These are phyloP conservation scores for Alternaria solani DNA, from an alignment of 2,329 filamentous ascomycete species.

Conservation along the genomic window DNA sequence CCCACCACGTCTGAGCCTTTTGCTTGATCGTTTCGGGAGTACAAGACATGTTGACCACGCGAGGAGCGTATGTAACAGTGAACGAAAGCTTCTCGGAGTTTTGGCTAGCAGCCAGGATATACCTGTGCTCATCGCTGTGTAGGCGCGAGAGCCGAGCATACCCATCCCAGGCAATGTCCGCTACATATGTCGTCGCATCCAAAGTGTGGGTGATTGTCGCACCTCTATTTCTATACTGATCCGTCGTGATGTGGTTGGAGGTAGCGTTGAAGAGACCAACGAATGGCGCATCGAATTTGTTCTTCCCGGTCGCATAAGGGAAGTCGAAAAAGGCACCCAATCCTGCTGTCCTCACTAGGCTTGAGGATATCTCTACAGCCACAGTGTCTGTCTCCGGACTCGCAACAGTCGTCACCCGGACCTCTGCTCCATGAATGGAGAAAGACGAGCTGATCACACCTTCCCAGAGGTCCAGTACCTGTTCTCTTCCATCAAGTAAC, in stretches of 20 bases:
- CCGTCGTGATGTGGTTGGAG: slow-evolving; percentile 53
- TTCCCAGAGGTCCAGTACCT: slow-evolving; percentile 60
- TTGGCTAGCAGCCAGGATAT: slow-evolving; percentile 49
- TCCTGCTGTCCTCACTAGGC: slow-evolving; percentile 48
- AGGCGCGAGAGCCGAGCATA: slow-evolving; percentile 44
- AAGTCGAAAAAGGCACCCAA: slow-evolving; percentile 63
- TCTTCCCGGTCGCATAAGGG: slow-evolving; percentile 57
- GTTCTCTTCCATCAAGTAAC: slow-evolving; percentile 51
- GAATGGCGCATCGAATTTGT: slow-evolving; percentile 65
- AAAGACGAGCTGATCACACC: slow-evolving; percentile 58
- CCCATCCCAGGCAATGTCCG: slow-evolving; percentile 52
- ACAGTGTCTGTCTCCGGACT: slow-evolving; percentile 59
- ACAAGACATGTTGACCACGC: slow-evolving; percentile 45
- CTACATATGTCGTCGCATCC: slow-evolving; percentile 55
- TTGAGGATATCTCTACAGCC: slow-evolving; percentile 55
- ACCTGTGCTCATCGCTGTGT: slow-evolving; percentile 53
- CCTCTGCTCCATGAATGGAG: slow-evolving; percentile 49
- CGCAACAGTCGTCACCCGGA: slow-evolving; percentile 57
- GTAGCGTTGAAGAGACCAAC: slow-evolving; percentile 62
- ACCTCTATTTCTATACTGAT: slow-evolving; percentile 37
- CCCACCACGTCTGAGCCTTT: slow-evolving; percentile 57
- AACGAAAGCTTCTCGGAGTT: slow-evolving; percentile 34
- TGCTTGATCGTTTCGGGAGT: slow-evolving; percentile 34
- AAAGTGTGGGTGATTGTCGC: slow-evolving; percentile 57
- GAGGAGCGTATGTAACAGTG: slow-evolving; percentile 34